Base-by-base conservation (phyloP, 495 filamentous ascomycete genomes). In the Penicillium turbatum region DNA sequence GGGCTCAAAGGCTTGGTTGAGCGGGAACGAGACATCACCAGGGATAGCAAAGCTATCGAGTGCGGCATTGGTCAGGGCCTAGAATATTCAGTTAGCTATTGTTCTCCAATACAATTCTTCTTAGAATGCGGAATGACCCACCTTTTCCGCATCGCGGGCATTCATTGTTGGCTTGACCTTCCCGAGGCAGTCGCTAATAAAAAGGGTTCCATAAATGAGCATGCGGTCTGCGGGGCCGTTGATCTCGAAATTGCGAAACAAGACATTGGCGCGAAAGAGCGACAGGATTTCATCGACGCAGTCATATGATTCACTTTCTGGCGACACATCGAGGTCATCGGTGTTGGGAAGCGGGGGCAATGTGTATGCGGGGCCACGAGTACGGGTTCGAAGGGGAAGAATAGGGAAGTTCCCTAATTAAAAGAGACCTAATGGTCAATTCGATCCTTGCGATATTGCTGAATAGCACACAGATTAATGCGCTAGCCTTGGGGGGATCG, bases 171-270 rank as follows among this genome's bases (percentile, higher is more conserved):
- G 84, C 74, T 85, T 86, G 60, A 98, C 86, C 80, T 92, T 92
- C 52, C 78, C 72, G 67, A 98, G 76, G 56, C 88, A 90, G 65
- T 97, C 92, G 64, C 83, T 89, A 60, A 97, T 77, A 73, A 92
- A 97, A 57, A 97, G 79, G 64, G 96, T 97, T 47, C 92, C 92
- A 74, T 98, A 98, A 61, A 98, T 93, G 53, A 98, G 77, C 68
- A 96, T 82, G 40, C 95, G 82, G 73, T 98, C 93, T 49, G 93
- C 93, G 29, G 90, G 89, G 15, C 93, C 93, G 67, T 95, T 91
- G 82, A 97, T 96, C 79, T 97, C 95, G 66, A 98, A 98, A 79
- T 98, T 98, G 60, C 95, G 87, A 79, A 98, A 98, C 66, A 98
- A 85, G 36, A 93, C 97, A 77, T 98, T 97, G 68, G 95, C 92